Conservation (phyloP, 805 yeast species). For the Nakazawaea wickerhamii region DNA sequence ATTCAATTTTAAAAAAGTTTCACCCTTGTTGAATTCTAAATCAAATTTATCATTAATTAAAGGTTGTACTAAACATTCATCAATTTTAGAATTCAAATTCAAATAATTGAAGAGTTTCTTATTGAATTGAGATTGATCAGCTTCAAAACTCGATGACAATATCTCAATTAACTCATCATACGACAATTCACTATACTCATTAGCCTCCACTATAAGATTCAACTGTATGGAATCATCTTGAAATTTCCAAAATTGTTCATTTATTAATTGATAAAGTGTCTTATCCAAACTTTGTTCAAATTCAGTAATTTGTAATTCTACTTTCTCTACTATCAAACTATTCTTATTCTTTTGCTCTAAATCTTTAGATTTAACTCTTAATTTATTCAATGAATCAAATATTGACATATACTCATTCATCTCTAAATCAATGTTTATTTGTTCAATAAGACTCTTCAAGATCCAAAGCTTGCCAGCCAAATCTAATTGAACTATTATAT, state of each 20-base stretch:
- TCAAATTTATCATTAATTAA: conserved; percentile 5
- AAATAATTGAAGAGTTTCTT: conserved; percentile 1
- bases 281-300: conserved; percentile 3
- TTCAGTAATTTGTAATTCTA: not conserved
- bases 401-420: conserved; percentile 13
- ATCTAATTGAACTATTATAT: conserved; percentile 4
- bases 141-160: not conserved
- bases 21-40: not conserved
- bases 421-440: conserved; percentile 3
- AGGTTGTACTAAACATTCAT: conserved; percentile 7
- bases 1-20: not conserved
- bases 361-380: conserved; percentile 6
- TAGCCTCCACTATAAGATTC: conserved; percentile 1
- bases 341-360: not conserved
- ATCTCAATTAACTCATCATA: conserved; percentile 9
- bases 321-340: conserved; percentile 6
- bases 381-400: conserved; percentile 8
- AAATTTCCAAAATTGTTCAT: conserved; percentile 7
- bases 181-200: conserved; percentile 10
- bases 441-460: conserved; percentile 11
- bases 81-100: conserved; percentile 8
- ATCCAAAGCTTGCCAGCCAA: conserved; percentile 11
- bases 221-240: not conserved
- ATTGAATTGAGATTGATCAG: not conserved
- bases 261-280: not conserved